Percentiles rank a stretch among this genome's conserved stretches.
These are phyloP conservation scores for Hsuehochloa calcarea DNA, from an alignment of 176 grass and related monocot species.

Conservation along the genomic window DNA sequence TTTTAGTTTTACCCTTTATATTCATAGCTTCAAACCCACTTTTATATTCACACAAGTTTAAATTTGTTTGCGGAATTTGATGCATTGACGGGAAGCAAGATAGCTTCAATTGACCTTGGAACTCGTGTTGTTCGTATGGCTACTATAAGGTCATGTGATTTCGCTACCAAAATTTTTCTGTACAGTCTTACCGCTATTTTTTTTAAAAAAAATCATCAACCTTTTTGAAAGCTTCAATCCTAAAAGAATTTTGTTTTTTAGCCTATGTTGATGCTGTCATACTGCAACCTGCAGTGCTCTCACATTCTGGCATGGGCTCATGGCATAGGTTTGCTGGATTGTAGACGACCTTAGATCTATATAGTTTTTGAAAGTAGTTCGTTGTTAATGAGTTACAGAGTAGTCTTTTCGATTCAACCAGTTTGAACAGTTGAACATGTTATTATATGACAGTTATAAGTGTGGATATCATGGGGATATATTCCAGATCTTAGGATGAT, in stretches of 20 bases:
- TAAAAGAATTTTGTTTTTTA: background rate
- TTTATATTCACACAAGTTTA: too few relatives aligned
- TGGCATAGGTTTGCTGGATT: background rate
- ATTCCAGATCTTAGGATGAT: too few relatives aligned
- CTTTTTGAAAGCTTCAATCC: background rate
- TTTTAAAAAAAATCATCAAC: constrained; percentile 19
- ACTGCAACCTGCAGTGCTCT: constrained; percentile 2
- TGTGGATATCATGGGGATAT: too few relatives aligned
- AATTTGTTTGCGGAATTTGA: constrained; percentile 74
- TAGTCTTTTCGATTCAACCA: constrained; percentile 3
- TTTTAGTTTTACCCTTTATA: background rate
- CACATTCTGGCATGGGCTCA: constrained; percentile 14
- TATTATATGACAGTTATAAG: background rate
- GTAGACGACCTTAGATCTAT: background rate
- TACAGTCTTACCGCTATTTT: background rate
- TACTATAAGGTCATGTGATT: constrained; percentile 93
- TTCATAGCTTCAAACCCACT: background rate
- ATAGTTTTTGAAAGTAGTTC: constrained; percentile 13
- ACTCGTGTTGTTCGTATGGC: constrained; percentile 90
- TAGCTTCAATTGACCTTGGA: constrained; percentile 75
- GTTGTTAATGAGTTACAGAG: background rate
- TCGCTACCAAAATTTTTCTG: constrained; percentile 40
- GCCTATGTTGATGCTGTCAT: constrained; percentile 10
- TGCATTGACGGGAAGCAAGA: constrained; percentile 91
- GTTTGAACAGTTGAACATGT: background rate